Conservation (phyloP, 768 basidiomycete species). For the Brasilioporus rufonigricans region DNA sequence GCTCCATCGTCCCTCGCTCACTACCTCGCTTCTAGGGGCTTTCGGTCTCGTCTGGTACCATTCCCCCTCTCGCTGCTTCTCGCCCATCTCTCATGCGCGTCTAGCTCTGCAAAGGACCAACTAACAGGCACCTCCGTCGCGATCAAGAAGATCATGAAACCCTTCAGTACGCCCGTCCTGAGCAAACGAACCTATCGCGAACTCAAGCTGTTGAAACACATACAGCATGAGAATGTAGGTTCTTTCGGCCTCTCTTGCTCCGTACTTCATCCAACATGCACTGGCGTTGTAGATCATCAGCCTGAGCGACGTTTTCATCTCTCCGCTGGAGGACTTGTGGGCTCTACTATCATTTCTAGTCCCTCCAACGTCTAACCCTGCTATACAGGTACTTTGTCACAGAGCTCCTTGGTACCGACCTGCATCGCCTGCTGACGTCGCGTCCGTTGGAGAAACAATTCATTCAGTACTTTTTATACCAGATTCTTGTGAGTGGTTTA, state of each 20-base stretch:
- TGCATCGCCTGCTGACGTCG: constrained; percentile 94
- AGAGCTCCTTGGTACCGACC: constrained; percentile 95
- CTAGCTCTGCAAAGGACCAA: constrained; percentile 91
- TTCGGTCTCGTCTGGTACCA: constrained; percentile 96
- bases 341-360: constrained; percentile 26
- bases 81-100: constrained; percentile 11
- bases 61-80: not conserved
- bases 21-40: constrained; percentile 50
- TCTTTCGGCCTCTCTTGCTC: not conserved
- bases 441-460: constrained; percentile 99
- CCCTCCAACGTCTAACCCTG: not conserved
- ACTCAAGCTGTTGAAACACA: constrained; percentile 96
- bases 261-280: constrained; percentile 5
- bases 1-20: constrained; percentile 17
- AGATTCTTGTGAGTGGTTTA: constrained; percentile 74
- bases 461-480: constrained; percentile 99
- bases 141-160: constrained; percentile 99
- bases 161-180: constrained; percentile 97
- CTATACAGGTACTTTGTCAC: constrained; percentile 91
- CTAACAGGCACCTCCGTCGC: constrained; percentile 91
- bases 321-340: constrained; percentile 96
- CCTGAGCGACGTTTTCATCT: constrained; percentile 98
- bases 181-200: constrained; percentile 97
- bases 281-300: constrained; percentile 79
- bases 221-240: constrained; percentile 95